A percentile compares a stretch with the other conserved stretches of the same genome.
Evolutionary conservation across 768 basidiomycete genomes (phyloP).

Genomic region (Daedaleopsis nitida): DNA sequence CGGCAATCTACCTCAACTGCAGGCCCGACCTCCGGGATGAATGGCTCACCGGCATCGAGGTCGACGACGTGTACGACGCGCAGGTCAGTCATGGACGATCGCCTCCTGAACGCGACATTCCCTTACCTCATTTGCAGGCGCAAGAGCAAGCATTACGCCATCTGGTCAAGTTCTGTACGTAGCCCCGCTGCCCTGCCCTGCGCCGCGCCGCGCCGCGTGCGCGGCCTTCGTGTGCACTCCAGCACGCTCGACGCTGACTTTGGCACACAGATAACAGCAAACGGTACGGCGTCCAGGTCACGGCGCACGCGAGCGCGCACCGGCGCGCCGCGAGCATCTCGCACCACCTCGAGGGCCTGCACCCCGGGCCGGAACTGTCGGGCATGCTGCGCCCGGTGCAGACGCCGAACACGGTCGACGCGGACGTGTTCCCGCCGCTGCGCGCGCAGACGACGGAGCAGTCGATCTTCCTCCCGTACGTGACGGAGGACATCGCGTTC

Average conservation of each 20-base stretch:
- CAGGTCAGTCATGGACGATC: slow-evolving; percentile 50
- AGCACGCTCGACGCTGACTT: not conserved
- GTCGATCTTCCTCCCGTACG: slow-evolving; percentile 85
- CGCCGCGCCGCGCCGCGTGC: too few species aligned
- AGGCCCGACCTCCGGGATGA: slow-evolving; percentile 96
- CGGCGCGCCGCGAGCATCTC: slow-evolving; percentile 84
- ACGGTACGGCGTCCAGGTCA: slow-evolving; percentile 71
- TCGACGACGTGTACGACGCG: slow-evolving; percentile 90
- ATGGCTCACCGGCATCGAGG: slow-evolving; percentile 93
- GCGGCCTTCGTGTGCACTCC: too few species aligned
- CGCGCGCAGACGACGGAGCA: slow-evolving; percentile 85
- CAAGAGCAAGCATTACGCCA: slow-evolving; percentile 95
- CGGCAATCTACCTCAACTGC: slow-evolving; percentile 96
- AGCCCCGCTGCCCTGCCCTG: not conserved
- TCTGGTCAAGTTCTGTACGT: slow-evolving; percentile 91
- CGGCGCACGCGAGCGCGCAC: slow-evolving; percentile 59
- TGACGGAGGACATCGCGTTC: slow-evolving; percentile 91
- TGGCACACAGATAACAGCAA: slow-evolving; percentile 76
- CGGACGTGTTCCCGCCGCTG: slow-evolving; percentile 93
- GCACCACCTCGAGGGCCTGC: slow-evolving; percentile 76
- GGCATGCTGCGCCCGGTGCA: slow-evolving; percentile 74
- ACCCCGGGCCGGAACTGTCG: slow-evolving; percentile 72
- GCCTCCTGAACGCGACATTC: slow-evolving; percentile 1
- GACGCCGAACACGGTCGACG: slow-evolving; percentile 77
- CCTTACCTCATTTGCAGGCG: slow-evolving; percentile 51